phyloP scores from a whole-genome alignment of 345 rosid species.

The Balakata baccata region DNA sequence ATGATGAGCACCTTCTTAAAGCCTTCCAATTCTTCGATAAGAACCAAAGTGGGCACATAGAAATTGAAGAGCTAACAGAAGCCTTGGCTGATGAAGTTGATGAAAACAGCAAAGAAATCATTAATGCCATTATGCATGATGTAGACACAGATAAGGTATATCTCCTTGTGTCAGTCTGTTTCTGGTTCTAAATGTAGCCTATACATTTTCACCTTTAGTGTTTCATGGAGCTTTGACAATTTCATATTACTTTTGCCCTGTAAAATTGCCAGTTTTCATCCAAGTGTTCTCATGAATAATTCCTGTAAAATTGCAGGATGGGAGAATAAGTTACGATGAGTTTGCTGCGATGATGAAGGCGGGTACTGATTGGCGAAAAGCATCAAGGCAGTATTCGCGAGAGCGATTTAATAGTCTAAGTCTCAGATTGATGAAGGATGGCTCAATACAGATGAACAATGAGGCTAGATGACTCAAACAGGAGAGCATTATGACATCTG shows the following conservation, averaged over 20 bases:
- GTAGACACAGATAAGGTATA: constrained; percentile 34
- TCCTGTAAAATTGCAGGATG: constrained; percentile 23
- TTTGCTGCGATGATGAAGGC: constrained; percentile 37
- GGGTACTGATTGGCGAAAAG: constrained; percentile 38
- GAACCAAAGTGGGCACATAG: constrained; percentile 32
- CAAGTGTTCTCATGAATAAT: not conserved
- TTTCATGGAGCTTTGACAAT: not conserved
- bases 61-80: constrained; percentile 30
- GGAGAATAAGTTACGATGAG: constrained; percentile 33
- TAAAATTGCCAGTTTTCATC: not conserved
- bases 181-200: not conserved
- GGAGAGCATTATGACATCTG: constrained; percentile 4
- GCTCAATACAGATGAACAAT: constrained; percentile 26
- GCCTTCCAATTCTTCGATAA: constrained; percentile 31
- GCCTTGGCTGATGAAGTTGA: constrained; percentile 29
- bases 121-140: constrained; percentile 26
- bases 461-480: constrained; percentile 29
- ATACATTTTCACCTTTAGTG: not conserved
- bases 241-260: not conserved
- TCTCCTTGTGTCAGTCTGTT: not conserved
- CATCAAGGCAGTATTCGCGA: constrained; percentile 34
- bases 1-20: constrained; percentile 33
- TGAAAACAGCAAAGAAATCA: constrained; percentile 23
- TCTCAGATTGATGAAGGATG: constrained; percentile 29
- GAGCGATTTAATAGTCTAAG: constrained; percentile 32